These are phyloP conservation scores for Pyrenophora tritici-repentis DNA, from an alignment of 2,329 filamentous ascomycete species.

Conservation along the genomic window DNA sequence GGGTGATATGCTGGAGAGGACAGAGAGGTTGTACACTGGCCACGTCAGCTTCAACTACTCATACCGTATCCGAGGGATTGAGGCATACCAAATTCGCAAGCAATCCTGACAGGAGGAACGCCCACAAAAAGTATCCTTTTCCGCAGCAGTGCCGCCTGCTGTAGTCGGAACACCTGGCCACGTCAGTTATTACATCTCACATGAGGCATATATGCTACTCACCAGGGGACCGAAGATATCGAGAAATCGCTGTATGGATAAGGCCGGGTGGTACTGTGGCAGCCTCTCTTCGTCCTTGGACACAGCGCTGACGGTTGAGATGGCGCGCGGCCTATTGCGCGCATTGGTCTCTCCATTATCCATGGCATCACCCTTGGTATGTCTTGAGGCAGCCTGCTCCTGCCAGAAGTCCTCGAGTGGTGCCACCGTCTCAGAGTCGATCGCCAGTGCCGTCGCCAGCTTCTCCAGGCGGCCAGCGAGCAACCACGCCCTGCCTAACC, in stretches of 20 bases:
- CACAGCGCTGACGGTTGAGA: constrained; percentile 61
- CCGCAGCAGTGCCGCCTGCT: constrained; percentile 81
- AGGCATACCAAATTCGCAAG: constrained; percentile 82
- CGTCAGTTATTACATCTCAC: no score
- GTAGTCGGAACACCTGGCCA: constrained; percentile 73
- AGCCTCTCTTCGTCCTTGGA: constrained; percentile 68
- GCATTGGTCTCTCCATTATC: constrained; percentile 16
- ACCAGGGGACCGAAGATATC: constrained; percentile 83
- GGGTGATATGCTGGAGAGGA: constrained; percentile 84
- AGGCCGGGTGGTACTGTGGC: constrained; percentile 81
- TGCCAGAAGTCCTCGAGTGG: constrained; percentile 83
- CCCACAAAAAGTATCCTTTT: constrained; percentile 88
- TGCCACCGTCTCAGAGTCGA: constrained; percentile 65
- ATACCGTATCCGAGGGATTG: not conserved
- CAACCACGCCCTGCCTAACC: constrained; percentile 85
- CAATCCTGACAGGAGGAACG: constrained; percentile 80
- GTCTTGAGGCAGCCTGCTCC: constrained; percentile 48
- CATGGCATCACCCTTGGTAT: not conserved
- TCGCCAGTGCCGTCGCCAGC: constrained; percentile 68
- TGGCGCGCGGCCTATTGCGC: constrained; percentile 41
- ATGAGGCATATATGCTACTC: no score
- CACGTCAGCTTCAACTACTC: constrained; percentile 2
- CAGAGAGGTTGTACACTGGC: constrained; percentile 89
- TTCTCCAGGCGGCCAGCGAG: constrained; percentile 78
- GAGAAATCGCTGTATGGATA: constrained; percentile 77